Percentiles rank a stretch among this genome's conserved stretches.
Evolutionary conservation across 2,329 filamentous ascomycete genomes (phyloP).

Genomic region (Neopestalotiopsis clavispora): DNA sequence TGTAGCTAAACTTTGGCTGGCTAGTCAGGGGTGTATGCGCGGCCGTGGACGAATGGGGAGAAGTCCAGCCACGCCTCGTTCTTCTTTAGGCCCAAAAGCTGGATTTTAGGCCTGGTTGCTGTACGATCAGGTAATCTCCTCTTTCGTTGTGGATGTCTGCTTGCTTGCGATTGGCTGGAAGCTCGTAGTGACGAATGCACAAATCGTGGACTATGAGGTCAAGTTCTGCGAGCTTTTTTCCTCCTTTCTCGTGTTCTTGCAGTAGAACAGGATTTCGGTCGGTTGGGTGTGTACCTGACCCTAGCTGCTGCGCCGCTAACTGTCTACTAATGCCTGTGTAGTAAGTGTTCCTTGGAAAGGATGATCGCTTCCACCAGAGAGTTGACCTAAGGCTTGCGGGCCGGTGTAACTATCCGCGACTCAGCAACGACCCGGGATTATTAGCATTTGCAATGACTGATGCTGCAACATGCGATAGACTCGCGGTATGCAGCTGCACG

Average conservation of each 20-base stretch:
- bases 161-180: background rate
- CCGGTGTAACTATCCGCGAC: background rate
- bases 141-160: background rate
- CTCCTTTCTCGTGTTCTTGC: background rate
- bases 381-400: background rate
- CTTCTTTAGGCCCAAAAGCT: conserved; percentile 8
- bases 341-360: background rate
- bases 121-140: background rate
- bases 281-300: background rate
- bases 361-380: background rate
- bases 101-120: background rate
- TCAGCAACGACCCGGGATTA: background rate
- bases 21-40: conserved; percentile 13
- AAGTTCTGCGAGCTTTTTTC: conserved; percentile 1
- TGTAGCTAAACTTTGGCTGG: background rate
- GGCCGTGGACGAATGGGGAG: conserved; percentile 2
- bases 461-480: background rate
- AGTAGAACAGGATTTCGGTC: background rate
- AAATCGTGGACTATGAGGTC: background rate
- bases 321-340: background rate
- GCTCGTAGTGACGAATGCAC: background rate
- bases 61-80: background rate
- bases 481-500: conserved; percentile 4
- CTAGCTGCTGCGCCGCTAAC: background rate
- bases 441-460: conserved; percentile 2